Evolutionary conservation across 73 alveolate genomes (phyloP).

Genomic region (Paraurostyla sp.): DNA sequence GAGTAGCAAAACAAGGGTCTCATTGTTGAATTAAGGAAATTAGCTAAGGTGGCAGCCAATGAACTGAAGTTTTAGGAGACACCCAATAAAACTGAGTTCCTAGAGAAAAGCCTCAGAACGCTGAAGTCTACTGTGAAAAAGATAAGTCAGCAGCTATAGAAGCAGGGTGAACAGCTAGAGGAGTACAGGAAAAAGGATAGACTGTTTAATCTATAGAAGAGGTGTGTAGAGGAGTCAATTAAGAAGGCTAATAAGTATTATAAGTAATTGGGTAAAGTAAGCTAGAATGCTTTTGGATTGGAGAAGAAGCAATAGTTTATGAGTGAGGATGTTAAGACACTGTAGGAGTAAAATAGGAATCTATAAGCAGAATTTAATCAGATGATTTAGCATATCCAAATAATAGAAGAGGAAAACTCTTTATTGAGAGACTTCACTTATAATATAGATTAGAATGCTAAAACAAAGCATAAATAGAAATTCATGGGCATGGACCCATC

Average conservation of each 20-base stretch:
- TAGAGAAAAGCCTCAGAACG: not conserved
- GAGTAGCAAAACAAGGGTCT: slow-evolving; percentile 3
- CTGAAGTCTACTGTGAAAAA: not conserved
- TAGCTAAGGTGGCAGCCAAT: slow-evolving; percentile 27
- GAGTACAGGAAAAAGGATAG: slow-evolving; percentile 23
- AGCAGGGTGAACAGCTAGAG: not conserved
- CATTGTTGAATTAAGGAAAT: slow-evolving; percentile 12
- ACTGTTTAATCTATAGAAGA: slow-evolving; percentile 3
- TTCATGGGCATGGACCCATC: too few species aligned
- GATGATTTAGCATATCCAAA: not conserved
- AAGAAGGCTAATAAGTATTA: slow-evolving; percentile 28
- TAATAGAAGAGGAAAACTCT: not conserved
- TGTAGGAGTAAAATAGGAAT: not conserved
- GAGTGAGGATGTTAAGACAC: not conserved
- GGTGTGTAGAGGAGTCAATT: slow-evolving; percentile 29
- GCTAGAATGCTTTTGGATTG: not conserved
- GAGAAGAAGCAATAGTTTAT: not conserved
- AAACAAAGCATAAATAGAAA: not conserved
- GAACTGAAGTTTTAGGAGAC: not conserved
- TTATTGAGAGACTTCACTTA: slow-evolving; percentile 20
- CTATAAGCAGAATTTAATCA: not conserved
- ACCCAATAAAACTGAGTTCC: not conserved
- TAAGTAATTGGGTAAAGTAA: not conserved
- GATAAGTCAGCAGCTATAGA: not conserved
- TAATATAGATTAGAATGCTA: not conserved